Evolutionary conservation across 768 basidiomycete species (phyloP).

Genomic region (Lactifluus subvellereus): DNA sequence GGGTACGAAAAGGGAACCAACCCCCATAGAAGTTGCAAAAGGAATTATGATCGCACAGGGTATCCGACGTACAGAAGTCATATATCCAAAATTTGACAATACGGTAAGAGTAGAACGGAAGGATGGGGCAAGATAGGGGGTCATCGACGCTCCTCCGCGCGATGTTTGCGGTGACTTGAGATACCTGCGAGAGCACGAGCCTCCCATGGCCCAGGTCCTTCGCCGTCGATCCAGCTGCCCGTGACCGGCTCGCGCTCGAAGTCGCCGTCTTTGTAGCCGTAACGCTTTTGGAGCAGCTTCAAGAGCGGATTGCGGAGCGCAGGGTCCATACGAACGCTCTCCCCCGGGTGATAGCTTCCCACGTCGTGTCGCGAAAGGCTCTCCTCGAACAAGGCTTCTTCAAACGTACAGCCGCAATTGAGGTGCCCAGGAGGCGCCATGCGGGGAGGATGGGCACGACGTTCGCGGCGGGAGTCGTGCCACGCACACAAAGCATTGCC

Average conservation of each 20-base stretch:
- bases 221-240: slow-evolving; percentile 62
- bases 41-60: slow-evolving; percentile 11
- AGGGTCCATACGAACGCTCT: slow-evolving; percentile 84
- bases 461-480: slow-evolving; percentile 85
- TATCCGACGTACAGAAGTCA: slow-evolving; percentile 17
- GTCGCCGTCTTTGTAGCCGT: slow-evolving; percentile 78
- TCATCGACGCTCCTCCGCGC: slow-evolving; percentile 37
- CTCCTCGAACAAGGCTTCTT: slow-evolving; percentile 84
- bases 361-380: slow-evolving; percentile 72
- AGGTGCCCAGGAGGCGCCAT: slow-evolving; percentile 73
- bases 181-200: slow-evolving; percentile 41
- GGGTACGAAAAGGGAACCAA: background rate
- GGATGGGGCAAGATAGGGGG: background rate
- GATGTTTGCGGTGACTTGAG: slow-evolving; percentile 33
- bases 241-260: slow-evolving; percentile 66
- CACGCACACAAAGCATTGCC: slow-evolving; percentile 87
- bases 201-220: slow-evolving; percentile 62
- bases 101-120: slow-evolving; percentile 2
- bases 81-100: slow-evolving; percentile 1
- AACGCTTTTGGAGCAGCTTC: slow-evolving; percentile 62
- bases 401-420: slow-evolving; percentile 82
- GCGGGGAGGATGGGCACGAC: slow-evolving; percentile 68
- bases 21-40: background rate
- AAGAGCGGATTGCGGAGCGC: slow-evolving; percentile 77
- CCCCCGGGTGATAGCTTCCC: slow-evolving; percentile 78